Percentiles rank a stretch among this genome's conserved stretches.
phyloP scores from a whole-genome alignment of 176 grass and related monocot species.

The Aegilops longissima region DNA sequence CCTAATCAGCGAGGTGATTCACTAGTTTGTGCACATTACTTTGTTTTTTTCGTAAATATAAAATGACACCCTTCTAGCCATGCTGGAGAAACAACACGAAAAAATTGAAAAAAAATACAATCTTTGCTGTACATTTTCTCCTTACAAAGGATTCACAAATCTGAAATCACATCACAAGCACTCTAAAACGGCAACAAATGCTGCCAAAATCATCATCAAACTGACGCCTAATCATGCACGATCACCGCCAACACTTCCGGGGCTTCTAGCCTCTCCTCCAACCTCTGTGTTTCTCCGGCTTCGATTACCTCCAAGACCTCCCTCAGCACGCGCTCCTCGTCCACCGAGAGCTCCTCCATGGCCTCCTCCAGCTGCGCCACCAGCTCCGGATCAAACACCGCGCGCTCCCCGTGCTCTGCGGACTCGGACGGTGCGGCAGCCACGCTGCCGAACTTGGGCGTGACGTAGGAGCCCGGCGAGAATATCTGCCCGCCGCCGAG shows the following conservation, averaged over 20 bases:
- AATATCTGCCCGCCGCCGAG: conserved; percentile 57
- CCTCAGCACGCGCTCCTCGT: conserved; percentile 57
- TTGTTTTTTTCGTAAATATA: too few species aligned
- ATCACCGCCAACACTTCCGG: neutral
- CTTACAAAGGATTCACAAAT: neutral
- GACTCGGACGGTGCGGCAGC: neutral
- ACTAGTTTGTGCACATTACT: too few species aligned
- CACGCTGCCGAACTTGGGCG: conserved; percentile 59
- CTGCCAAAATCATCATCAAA: neutral
- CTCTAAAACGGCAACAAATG: neutral
- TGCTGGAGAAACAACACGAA: neutral
- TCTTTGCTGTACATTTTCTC: neutral
- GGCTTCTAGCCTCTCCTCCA: neutral
- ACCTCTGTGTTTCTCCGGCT: neutral
- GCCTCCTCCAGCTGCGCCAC: conserved; percentile 59
- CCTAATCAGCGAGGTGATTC: too few species aligned
- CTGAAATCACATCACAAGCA: neutral
- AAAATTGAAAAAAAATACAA: neutral
- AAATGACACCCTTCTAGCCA: too few species aligned
- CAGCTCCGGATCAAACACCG: conserved; percentile 68
- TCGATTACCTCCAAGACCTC: conserved; percentile 50
- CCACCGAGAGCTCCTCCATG: conserved; percentile 62
- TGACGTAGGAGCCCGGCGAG: conserved; percentile 71
- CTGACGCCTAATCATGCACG: neutral
- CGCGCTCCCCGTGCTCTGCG: neutral